These are phyloP conservation scores for Mucor mucedo DNA, from an alignment of 371 early-diverging fungal genomes.

Conservation along the genomic window DNA sequence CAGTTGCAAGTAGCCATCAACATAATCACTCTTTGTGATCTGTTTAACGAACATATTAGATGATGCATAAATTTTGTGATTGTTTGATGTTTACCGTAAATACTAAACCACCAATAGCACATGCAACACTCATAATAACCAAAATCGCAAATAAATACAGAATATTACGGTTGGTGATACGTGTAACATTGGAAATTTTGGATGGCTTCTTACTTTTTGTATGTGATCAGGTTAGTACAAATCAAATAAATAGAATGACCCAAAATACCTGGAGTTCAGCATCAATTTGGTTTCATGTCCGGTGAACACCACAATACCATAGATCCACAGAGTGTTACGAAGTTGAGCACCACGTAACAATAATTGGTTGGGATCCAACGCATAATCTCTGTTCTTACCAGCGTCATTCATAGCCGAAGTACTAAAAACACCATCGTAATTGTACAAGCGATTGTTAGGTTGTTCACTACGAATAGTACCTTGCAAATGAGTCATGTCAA, in stretches of 20 bases:
- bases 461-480: constrained; percentile 77
- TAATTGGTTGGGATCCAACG: constrained; percentile 84
- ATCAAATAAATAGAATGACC: background rate
- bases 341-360: constrained; percentile 84
- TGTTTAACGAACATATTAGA: constrained; percentile 14
- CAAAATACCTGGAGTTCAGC: constrained; percentile 74
- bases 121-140: constrained; percentile 81
- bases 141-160: constrained; percentile 89
- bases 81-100: constrained; percentile 40
- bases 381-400: constrained; percentile 60
- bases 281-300: constrained; percentile 92
- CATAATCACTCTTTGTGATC: constrained; percentile 36
- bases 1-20: constrained; percentile 49
- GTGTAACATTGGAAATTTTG: constrained; percentile 71
- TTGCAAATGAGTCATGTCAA: constrained; percentile 60
- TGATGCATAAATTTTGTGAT: background rate
- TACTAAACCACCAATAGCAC: constrained; percentile 79
- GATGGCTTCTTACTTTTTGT: constrained; percentile 52
- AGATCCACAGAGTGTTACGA: constrained; percentile 87
- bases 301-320: constrained; percentile 85
- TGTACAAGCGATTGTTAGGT: constrained; percentile 89
- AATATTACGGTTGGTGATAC: constrained; percentile 92
- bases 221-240: constrained; percentile 1
- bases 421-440: constrained; percentile 79
- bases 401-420: constrained; percentile 54